Percentiles rank a stretch among this genome's conserved stretches.
These are phyloP conservation scores for Monosporascus sp. DNA, from an alignment of 2,329 filamentous ascomycete genomes.

Conservation along the genomic window DNA sequence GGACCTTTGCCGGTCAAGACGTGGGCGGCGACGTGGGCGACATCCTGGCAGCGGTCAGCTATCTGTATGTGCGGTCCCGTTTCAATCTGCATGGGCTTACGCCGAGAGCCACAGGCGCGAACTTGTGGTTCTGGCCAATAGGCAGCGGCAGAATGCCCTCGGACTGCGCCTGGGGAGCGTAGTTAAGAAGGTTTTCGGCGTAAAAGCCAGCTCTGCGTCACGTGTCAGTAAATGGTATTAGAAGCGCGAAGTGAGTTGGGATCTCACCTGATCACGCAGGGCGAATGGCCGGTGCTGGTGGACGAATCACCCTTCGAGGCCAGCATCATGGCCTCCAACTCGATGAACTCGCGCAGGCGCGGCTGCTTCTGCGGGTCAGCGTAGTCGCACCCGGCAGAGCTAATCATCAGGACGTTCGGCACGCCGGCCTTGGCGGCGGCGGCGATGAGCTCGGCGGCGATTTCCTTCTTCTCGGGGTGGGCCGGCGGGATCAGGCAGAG, in stretches of 20 bases:
- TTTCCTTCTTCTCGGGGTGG: constrained; percentile 39
- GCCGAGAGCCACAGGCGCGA: constrained; percentile 43
- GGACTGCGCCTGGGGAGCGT: constrained; percentile 38
- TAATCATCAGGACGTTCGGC: constrained; percentile 41
- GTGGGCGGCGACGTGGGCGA: constrained; percentile 42
- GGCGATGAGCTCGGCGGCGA: constrained; percentile 37
- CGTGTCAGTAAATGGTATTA: not conserved
- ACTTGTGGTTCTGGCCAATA: constrained; percentile 42
- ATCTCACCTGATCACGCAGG: constrained; percentile 39
- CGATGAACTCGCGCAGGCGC: constrained; percentile 44
- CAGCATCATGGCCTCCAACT: constrained; percentile 40
- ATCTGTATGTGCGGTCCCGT: not conserved
- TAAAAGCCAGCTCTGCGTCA: constrained; percentile 41
- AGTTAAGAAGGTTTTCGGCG: constrained; percentile 45
- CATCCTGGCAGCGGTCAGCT: constrained; percentile 28
- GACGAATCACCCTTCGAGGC: constrained; percentile 36
- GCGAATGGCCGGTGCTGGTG: constrained; percentile 34
- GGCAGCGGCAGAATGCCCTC: constrained; percentile 41
- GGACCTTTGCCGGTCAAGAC: constrained; percentile 42
- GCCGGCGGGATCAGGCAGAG: constrained; percentile 45
- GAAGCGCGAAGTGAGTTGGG: not conserved
- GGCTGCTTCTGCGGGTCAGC: constrained; percentile 44
- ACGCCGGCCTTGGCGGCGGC: constrained; percentile 40
- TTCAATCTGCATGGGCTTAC: constrained; percentile 21
- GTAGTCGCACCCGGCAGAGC: constrained; percentile 44